Evolutionary conservation across 495 filamentous ascomycete species (phyloP).

Genomic region (Staphylotrichum longicolle): DNA sequence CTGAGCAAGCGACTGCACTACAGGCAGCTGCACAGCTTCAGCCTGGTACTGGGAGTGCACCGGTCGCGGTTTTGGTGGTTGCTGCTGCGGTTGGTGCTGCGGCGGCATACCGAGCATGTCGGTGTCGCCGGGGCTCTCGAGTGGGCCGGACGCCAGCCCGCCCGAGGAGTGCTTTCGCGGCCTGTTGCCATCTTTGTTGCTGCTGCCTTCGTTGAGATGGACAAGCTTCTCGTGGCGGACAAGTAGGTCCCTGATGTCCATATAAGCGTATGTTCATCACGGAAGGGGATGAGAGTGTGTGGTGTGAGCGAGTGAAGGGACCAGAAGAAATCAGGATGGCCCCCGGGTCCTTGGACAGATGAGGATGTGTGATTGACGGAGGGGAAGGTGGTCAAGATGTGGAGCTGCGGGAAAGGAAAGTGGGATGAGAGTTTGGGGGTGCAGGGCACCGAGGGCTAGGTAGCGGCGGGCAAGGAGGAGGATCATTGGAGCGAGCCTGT

Average conservation of each 20-base stretch:
- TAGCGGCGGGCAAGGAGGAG: neutral
- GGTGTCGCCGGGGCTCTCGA: conserved; percentile 42
- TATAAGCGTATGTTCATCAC: conserved; percentile 44
- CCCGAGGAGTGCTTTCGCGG: conserved; percentile 48
- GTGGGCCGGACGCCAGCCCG: conserved; percentile 36
- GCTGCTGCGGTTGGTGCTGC: neutral
- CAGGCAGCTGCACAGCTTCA: conserved; percentile 39
- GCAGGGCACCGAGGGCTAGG: neutral
- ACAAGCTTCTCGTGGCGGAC: conserved; percentile 73
- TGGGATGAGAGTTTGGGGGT: conserved; percentile 1
- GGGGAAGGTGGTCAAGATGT: neutral
- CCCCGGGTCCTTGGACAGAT: conserved; percentile 4
- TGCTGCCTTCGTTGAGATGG: conserved; percentile 59
- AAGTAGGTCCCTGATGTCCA: conserved; percentile 65
- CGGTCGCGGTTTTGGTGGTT: conserved; percentile 2
- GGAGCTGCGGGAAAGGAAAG: conserved; percentile 13
- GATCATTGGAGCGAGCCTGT: conserved; percentile 6
- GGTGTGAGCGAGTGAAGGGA: conserved; percentile 14
- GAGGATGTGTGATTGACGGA: conserved; percentile 19
- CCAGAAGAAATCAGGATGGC: conserved; percentile 8
- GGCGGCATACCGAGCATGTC: conserved; percentile 45
- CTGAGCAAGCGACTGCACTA: conserved; percentile 38
- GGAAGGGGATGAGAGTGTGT: conserved; percentile 5
- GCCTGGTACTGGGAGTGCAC: conserved; percentile 36
- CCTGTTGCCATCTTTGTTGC: conserved; percentile 46